Percentiles rank a stretch among this genome's conserved stretches.
Evolutionary conservation across 345 rosid species (phyloP).

Genomic region (Cardamine chenopodiifolia): DNA sequence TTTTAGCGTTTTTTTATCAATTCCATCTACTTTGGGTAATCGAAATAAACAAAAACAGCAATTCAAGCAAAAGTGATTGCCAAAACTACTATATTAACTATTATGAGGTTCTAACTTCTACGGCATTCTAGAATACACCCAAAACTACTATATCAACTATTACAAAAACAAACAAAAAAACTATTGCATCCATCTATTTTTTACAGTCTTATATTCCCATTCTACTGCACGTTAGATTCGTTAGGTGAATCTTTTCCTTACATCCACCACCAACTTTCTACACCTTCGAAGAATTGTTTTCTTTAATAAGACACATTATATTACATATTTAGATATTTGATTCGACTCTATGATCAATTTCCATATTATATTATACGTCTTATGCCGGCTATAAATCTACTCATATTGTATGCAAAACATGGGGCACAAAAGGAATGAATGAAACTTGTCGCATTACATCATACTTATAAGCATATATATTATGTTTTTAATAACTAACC

Average conservation of each 20-base stretch:
- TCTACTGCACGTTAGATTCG: slow-evolving; percentile 29
- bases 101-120: slow-evolving; percentile 23
- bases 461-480: neutral
- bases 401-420: slow-evolving; percentile 26
- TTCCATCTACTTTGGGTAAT: neutral
- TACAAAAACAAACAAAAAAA: too few species aligned
- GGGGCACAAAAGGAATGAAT: neutral
- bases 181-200: neutral
- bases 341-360: slow-evolving; percentile 23
- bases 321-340: neutral
- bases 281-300: neutral
- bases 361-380: slow-evolving; percentile 28
- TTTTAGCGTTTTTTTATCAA: neutral
- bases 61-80: neutral
- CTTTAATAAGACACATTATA: neutral
- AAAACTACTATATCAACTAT: slow-evolving; percentile 23
- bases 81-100: too few species aligned
- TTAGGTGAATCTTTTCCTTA: slow-evolving; percentile 21
- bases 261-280: slow-evolving; percentile 17
- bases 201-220: neutral
- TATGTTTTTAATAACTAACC: neutral
- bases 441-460: neutral
- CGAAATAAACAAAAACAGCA: slow-evolving; percentile 16
- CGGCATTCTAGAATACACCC: slow-evolving; percentile 23
- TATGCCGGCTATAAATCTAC: slow-evolving; percentile 28